Percentiles rank a stretch among this genome's conserved stretches.
phyloP scores from a whole-genome alignment of 176 grass and related monocot genomes.

The Zoysia japonica region DNA sequence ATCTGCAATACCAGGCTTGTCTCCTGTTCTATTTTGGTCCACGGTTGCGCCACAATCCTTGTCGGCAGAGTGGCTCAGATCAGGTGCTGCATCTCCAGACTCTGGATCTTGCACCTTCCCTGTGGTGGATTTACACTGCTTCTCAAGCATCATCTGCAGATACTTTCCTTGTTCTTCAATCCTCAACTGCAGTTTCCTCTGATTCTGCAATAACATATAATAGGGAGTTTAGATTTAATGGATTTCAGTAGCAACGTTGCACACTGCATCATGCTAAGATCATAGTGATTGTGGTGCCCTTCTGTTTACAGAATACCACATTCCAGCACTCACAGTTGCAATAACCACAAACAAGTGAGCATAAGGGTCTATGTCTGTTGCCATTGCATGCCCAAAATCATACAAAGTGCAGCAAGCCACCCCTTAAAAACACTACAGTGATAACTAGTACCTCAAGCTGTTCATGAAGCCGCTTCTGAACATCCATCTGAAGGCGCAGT shows the following conservation, averaged over 20 bases:
- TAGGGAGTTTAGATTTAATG: constrained; percentile 33
- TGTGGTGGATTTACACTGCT: constrained; percentile 60
- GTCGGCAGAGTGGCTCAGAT: constrained; percentile 13
- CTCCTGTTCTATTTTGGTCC: constrained; percentile 28
- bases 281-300: constrained; percentile 8
- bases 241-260: constrained; percentile 17
- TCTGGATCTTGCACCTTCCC: constrained; percentile 40
- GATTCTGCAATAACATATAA: constrained; percentile 58
- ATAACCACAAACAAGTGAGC: not conserved
- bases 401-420: not conserved
- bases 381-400: constrained; percentile 20
- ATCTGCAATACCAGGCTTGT: not conserved
- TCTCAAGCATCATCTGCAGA: constrained; percentile 89
- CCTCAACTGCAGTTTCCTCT: constrained; percentile 75
- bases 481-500: too few relatives aligned
- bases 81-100: constrained; percentile 33
- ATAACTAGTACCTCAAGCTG: too few relatives aligned
- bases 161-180: constrained; percentile 91
- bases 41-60: constrained; percentile 1
- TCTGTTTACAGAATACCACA: not conserved
- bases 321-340: constrained; percentile 8
- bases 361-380: not conserved
- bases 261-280: constrained; percentile 10
- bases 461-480: too few relatives aligned
- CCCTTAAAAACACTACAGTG: not conserved